Evolutionary conservation across 805 yeast species (phyloP).

Genomic region (Kregervanrija pseudodelftensis): DNA sequence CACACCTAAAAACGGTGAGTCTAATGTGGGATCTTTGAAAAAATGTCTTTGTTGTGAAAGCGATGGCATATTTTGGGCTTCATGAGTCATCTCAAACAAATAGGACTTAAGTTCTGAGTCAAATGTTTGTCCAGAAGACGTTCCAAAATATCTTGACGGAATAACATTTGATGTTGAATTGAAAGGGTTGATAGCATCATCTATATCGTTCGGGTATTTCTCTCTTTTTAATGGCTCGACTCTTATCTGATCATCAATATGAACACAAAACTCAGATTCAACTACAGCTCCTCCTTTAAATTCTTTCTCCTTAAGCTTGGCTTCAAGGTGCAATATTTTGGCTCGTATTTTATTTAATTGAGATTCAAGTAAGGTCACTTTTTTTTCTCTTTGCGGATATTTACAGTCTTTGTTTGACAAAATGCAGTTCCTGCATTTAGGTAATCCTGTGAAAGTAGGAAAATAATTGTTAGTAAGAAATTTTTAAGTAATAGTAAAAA

Average conservation of each 20-base stretch:
- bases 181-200: constrained; percentile 3
- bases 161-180: background rate
- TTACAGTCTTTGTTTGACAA: constrained; percentile 11
- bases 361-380: constrained; percentile 15
- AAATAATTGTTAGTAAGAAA: background rate
- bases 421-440: constrained; percentile 13
- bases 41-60: constrained; percentile 7
- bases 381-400: constrained; percentile 16
- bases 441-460: constrained; percentile 2
- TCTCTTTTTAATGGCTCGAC: too few relatives aligned
- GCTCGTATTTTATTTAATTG: constrained; percentile 12
- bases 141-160: constrained; percentile 4
- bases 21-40: constrained; percentile 8
- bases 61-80: background rate
- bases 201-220: too few relatives aligned
- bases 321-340: too few relatives aligned
- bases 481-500: background rate
- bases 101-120: constrained; percentile 10
- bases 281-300: background rate
- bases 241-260: background rate
- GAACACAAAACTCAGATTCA: background rate
- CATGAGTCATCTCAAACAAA: constrained; percentile 6
- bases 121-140: constrained; percentile 10
- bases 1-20: constrained; percentile 11
- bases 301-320: background rate